phyloP scores from a whole-genome alignment of 2,329 filamentous ascomycete genomes.

The Amesomyces nigricolor region DNA sequence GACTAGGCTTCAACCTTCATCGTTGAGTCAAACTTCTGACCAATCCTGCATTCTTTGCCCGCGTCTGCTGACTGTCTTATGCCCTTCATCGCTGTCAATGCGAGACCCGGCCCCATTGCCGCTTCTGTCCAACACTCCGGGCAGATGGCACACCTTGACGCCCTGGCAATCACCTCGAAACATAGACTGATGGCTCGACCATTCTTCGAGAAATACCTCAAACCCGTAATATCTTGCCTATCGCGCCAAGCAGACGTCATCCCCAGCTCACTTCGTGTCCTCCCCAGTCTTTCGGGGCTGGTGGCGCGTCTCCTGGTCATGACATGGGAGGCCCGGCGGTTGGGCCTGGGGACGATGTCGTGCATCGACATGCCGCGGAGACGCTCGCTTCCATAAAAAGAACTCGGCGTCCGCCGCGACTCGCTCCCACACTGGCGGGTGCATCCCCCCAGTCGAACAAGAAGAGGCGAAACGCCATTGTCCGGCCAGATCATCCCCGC shows the following conservation, averaged over 20 bases:
- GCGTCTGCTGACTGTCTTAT: no score
- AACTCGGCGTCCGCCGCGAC: not conserved
- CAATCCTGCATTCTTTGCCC: no score
- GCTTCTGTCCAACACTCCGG: not conserved
- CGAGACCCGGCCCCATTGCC: not conserved
- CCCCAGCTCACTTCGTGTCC: not conserved
- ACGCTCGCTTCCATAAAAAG: constrained; percentile 3
- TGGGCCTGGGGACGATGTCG: not conserved
- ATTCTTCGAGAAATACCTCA: not conserved
- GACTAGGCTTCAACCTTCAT: no score
- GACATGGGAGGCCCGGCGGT: not conserved
- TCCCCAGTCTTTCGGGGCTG: not conserved
- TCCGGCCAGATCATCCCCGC: constrained; percentile 3
- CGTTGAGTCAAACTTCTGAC: no score
- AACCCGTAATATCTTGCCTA: not conserved
- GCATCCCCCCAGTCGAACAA: not conserved
- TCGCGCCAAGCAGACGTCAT: not conserved
- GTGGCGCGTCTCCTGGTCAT: not conserved
- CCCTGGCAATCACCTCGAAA: no score
- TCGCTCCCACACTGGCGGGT: not conserved
- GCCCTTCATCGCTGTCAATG: not conserved
- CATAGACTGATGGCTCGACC: not conserved
- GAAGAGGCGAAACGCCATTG: constrained; percentile 9
- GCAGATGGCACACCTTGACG: not conserved
- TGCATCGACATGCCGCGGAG: not conserved